Conservation (phyloP, 805 yeast species). For the Zygosaccharomyces rouxii region DNA sequence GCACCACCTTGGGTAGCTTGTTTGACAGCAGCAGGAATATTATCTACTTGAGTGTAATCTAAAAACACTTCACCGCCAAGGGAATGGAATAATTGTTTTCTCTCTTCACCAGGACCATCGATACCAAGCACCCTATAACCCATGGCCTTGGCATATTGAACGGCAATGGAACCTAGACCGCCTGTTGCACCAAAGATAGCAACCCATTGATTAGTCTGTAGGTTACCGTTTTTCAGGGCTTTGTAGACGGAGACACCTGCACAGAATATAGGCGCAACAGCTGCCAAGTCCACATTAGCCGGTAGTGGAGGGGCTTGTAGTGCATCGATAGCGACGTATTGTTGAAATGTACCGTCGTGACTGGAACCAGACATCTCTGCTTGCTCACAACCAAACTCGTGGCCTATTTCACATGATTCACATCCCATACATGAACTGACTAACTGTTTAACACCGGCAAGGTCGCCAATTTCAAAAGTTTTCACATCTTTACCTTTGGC, state of each 20-base stretch:
- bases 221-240: slow-evolving; percentile 48
- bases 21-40: slow-evolving; percentile 48
- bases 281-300: slow-evolving; percentile 64
- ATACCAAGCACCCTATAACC: slow-evolving; percentile 53
- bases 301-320: slow-evolving; percentile 79
- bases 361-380: slow-evolving; percentile 54
- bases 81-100: slow-evolving; percentile 41
- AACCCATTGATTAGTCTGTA: slow-evolving; percentile 53
- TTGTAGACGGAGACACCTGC: slow-evolving; percentile 62
- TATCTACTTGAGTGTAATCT: slow-evolving; percentile 50
- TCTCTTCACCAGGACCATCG: slow-evolving; percentile 50
- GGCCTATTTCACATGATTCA: slow-evolving; percentile 50
- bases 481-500: slow-evolving; percentile 51
- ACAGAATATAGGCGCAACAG: slow-evolving; percentile 59
- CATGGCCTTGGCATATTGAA: slow-evolving; percentile 57
- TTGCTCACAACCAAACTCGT: slow-evolving; percentile 48
- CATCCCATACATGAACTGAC: slow-evolving; percentile 59
- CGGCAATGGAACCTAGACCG: slow-evolving; percentile 57
- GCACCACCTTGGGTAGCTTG: slow-evolving; percentile 64
- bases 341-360: slow-evolving; percentile 78
- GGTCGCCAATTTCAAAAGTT: slow-evolving; percentile 55
- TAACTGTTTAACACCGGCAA: slow-evolving; percentile 61
- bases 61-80: slow-evolving; percentile 53
- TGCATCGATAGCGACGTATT: slow-evolving; percentile 83
- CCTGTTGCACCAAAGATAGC: slow-evolving; percentile 60